Base-by-base conservation (phyloP, 2,329 filamentous ascomycete species). In the Emergomyces pasteurianus region DNA sequence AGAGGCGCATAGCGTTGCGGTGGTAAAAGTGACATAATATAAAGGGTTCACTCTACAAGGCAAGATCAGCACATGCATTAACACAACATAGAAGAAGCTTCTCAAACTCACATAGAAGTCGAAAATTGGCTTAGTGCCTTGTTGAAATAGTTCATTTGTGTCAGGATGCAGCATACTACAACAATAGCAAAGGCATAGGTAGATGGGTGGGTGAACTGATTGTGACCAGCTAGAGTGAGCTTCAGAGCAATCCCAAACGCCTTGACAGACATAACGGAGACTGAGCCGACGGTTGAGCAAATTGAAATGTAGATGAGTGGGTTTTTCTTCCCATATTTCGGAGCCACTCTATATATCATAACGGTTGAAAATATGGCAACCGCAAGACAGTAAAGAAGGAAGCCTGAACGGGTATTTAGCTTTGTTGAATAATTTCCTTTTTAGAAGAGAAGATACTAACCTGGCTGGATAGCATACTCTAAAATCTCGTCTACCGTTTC, bases 81-180 rank as follows among this genome's bases (percentile, higher is more conserved):
- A 10, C 34, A 40, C 6, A 31, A 21, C 12, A 7, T 40, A 34
- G 14, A n/a, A 54, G 38, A 34, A 8, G 53, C 31, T 34, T 14
- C 18, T 36, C 61, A 21, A 40, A 79, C 89, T 73, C 82, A 96
- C 92, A 99, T 95, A 68, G 95, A 96, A 38, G 94, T 96, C 36
- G 90, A 92, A 77, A 97, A 99, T 70, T 95, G 91, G 74, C 90
- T 95, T 63, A 99, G 79, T 8, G 94, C 94, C 77, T 99, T 99
- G 81, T 99, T 99, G 77, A 99, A 96, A 76, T 99, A 99, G 76
- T 99, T 99, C 94, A 99, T 97, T 80, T 99, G 94, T 9, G 92
- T 96, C 67, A 99, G 75, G 71, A 99, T 97, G 79, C 94, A 99
- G 65, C 96, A 90, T 2, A 82, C 81, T 0, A 92, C 94, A 65